Evolutionary conservation across 768 basidiomycete genomes (phyloP).

Genomic region (Mycena capillaripes): DNA sequence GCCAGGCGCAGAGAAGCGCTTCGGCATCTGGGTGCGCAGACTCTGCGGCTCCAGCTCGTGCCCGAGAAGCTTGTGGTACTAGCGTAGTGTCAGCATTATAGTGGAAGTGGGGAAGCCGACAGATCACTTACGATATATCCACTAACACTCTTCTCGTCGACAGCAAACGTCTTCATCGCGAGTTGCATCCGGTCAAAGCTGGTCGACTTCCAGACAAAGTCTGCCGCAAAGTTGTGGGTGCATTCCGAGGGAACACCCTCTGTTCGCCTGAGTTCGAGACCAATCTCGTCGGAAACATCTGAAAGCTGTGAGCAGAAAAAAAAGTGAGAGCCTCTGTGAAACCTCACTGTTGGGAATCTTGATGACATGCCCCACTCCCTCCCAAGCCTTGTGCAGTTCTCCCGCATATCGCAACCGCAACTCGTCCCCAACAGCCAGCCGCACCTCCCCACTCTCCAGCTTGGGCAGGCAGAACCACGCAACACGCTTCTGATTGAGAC

Average conservation of each 20-base stretch:
- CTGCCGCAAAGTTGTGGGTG: slow-evolving; percentile 96
- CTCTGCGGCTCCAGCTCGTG: slow-evolving; percentile 98
- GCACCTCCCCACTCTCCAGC: slow-evolving; percentile 97
- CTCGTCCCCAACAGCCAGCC: slow-evolving; percentile 97
- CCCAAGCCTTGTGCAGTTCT: slow-evolving; percentile 94
- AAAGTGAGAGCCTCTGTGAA: background rate
- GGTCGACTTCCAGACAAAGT: slow-evolving; percentile 99
- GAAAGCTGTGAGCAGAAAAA: slow-evolving; percentile 25
- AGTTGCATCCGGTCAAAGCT: slow-evolving; percentile 99
- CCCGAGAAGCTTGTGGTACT: slow-evolving; percentile 99
- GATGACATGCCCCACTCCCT: slow-evolving; percentile 97
- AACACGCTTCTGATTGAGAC: slow-evolving; percentile 98
- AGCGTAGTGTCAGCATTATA: slow-evolving; percentile 18
- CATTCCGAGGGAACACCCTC: slow-evolving; percentile 96
- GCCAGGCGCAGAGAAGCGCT: slow-evolving; percentile 96
- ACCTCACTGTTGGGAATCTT: slow-evolving; percentile 97
- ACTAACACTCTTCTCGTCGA: slow-evolving; percentile 99
- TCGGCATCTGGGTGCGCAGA: slow-evolving; percentile 93
- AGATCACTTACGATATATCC: slow-evolving; percentile 88
- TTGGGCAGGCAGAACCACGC: slow-evolving; percentile 98
- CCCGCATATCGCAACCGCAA: slow-evolving; percentile 90
- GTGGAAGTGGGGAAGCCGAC: slow-evolving; percentile 13
- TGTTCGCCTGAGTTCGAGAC: slow-evolving; percentile 88
- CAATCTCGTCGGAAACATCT: slow-evolving; percentile 99
- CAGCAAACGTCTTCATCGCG: slow-evolving; percentile 99